Evolutionary conservation across 305 asterid species (phyloP), one percentile per base, ranked within the genome.

Genomic region (Andrographis paniculata): DNA sequence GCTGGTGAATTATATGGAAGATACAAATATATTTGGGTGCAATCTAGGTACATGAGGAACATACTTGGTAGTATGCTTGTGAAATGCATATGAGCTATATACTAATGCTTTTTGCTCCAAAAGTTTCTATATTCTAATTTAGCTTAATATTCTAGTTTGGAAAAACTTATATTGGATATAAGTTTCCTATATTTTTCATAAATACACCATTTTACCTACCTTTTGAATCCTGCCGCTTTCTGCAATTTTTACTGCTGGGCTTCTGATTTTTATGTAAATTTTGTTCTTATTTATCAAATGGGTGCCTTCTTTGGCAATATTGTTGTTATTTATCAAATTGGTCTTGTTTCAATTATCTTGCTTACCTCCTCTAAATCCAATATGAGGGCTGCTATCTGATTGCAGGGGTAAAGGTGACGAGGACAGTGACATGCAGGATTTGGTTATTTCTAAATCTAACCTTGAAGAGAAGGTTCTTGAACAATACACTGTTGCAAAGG

Each of bases 401-500:
- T 48, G 52, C 75, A 91, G 99, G 69, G 87, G 56, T 39, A 75
- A 79, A 56, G 76, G 56, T 37, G 99, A 86, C 54, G 94, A 76
- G 46, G 92, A 77, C 64, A 65, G 51, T 60, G 99, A 91, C 68
- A 69, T 83, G 68, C 78, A 75, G 61, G 99, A 91, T 61, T 76
- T 91, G 70, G 64, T 91, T 28, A 50, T 57, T 65, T 83, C 95
- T 20, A 80, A 83, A 65, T 74, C 82, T 12, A 78, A 79, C 45
- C 89, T 87, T 65, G 99, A 91, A 66, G 99, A 91, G 82, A 87
- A 87, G 72, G 89, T 91, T 59, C 81, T 91, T 61, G 87, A 68
- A 62, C 89, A 79, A 64, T 91, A 91, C 70, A 84, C 99, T 69
- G 73, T 80, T 59, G 93, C 84, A 20, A 91, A 91, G 99, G 99